Evolutionary conservation across 495 filamentous ascomycete genomes (phyloP).

Genomic region (Trichocladium uniseriatum): DNA sequence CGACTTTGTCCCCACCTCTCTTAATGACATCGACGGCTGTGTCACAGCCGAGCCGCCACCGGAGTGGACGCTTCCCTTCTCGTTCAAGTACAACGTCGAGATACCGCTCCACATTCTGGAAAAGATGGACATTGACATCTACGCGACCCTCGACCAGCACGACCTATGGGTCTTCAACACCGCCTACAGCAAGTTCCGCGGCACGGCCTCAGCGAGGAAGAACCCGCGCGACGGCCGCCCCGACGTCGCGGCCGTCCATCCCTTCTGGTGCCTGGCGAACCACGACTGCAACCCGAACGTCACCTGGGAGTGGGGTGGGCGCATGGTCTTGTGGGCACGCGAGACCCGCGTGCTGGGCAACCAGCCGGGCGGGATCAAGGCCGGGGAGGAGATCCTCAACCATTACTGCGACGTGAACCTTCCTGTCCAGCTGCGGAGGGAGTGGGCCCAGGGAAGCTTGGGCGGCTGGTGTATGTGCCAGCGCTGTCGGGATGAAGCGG

Average conservation of each 20-base stretch:
- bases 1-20: slow-evolving; percentile 45
- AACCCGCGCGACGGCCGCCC: slow-evolving; percentile 62
- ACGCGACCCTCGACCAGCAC: slow-evolving; percentile 50
- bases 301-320: slow-evolving; percentile 84
- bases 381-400: slow-evolving; percentile 76
- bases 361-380: slow-evolving; percentile 49
- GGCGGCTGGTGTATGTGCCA: slow-evolving; percentile 78
- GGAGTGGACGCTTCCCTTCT: slow-evolving; percentile 71
- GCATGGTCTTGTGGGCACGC: slow-evolving; percentile 57
- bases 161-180: slow-evolving; percentile 95
- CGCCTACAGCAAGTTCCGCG: slow-evolving; percentile 85
- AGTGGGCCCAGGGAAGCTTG: slow-evolving; percentile 78
- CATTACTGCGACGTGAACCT: slow-evolving; percentile 90
- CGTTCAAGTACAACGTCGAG: slow-evolving; percentile 75
- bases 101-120: slow-evolving; percentile 76
- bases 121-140: slow-evolving; percentile 86
- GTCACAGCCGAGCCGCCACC: slow-evolving; percentile 44
- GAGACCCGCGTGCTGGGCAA: slow-evolving; percentile 32
- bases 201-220: slow-evolving; percentile 77
- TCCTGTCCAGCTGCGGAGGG: slow-evolving; percentile 66
- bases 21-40: slow-evolving; percentile 42
- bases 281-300: slow-evolving; percentile 94
- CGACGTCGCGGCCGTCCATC: slow-evolving; percentile 61
- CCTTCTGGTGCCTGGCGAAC: slow-evolving; percentile 61
- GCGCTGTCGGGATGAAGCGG: slow-evolving; percentile 54